These are phyloP conservation scores for Elongisporangium prolatum DNA, from an alignment of 352 stramenopile genomes.

Conservation along the genomic window DNA sequence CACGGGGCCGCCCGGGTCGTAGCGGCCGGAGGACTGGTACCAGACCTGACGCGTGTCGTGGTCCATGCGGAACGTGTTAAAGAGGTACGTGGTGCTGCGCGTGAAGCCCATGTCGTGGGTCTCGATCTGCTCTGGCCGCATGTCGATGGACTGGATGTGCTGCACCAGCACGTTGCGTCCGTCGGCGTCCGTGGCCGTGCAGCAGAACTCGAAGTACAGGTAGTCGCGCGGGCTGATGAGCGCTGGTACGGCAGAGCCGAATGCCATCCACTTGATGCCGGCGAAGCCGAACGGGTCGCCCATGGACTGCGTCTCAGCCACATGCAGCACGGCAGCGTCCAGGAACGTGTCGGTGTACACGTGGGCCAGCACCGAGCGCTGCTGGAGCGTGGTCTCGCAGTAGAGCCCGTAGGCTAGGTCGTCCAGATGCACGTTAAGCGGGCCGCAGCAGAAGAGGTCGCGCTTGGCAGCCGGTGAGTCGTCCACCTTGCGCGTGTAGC, in stretches of 20 bases:
- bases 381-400: constrained; percentile 61
- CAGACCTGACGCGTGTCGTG: constrained; percentile 29
- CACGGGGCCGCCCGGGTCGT: constrained; percentile 46
- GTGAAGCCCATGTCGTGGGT: constrained; percentile 43
- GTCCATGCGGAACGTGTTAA: constrained; percentile 27
- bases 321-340: constrained; percentile 62
- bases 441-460: constrained; percentile 27
- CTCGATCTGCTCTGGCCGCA: constrained; percentile 24
- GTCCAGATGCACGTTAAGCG: constrained; percentile 31
- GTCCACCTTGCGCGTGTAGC: constrained; percentile 18
- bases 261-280: constrained; percentile 74
- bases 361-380: constrained; percentile 54
- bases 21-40: constrained; percentile 62
- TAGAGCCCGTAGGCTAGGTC: constrained; percentile 71
- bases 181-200: constrained; percentile 28
- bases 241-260: constrained; percentile 28
- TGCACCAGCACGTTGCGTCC: constrained; percentile 61
- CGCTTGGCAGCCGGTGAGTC: constrained; percentile 1
- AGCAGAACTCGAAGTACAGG: constrained; percentile 58
- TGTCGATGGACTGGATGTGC: constrained; percentile 48
- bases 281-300: constrained; percentile 69
- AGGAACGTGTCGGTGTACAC: constrained; percentile 61
- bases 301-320: constrained; percentile 49
- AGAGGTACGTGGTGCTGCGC: constrained; percentile 59
- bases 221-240: constrained; percentile 55